Percentiles rank a stretch among this genome's conserved stretches.
Conservation (phyloP, 257 asterid species). For the Gentiana straminea region DNA sequence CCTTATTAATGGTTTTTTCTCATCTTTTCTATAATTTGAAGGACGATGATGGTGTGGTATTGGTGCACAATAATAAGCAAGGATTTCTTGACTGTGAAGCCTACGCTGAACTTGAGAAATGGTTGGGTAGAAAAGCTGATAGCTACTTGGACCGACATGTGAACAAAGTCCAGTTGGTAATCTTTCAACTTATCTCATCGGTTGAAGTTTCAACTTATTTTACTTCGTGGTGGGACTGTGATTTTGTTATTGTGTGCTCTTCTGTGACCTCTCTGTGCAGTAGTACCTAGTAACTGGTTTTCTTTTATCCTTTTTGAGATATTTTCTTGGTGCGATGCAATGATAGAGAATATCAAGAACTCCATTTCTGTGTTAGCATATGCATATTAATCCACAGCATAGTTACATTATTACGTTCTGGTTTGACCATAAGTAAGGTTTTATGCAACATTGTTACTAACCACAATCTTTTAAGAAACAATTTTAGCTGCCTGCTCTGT, state of each 20-base stretch:
- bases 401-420: neutral
- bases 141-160: conserved; percentile 49
- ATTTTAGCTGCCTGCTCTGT: too few species aligned
- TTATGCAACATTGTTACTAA: neutral
- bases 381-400: neutral
- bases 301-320: too few species aligned
- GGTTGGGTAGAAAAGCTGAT: conserved; percentile 56
- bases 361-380: neutral
- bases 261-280: too few species aligned
- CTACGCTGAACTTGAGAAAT: conserved; percentile 66
- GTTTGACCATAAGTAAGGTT: neutral
- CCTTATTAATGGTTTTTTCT: neutral
- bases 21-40: conserved; percentile 30
- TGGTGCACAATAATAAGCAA: conserved; percentile 87
- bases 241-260: neutral
- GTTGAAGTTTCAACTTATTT: neutral
- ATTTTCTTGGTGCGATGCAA: too few species aligned
- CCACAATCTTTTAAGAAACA: too few species aligned
- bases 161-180: conserved; percentile 62
- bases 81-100: conserved; percentile 81
- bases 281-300: too few species aligned
- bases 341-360: neutral
- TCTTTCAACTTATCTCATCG: conserved; percentile 8
- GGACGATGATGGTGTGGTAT: conserved; percentile 42
- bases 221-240: neutral